Percentiles rank a stretch among this genome's conserved stretches.
phyloP scores from a whole-genome alignment of 352 stramenopile species.

The Blastocystis sp. region DNA sequence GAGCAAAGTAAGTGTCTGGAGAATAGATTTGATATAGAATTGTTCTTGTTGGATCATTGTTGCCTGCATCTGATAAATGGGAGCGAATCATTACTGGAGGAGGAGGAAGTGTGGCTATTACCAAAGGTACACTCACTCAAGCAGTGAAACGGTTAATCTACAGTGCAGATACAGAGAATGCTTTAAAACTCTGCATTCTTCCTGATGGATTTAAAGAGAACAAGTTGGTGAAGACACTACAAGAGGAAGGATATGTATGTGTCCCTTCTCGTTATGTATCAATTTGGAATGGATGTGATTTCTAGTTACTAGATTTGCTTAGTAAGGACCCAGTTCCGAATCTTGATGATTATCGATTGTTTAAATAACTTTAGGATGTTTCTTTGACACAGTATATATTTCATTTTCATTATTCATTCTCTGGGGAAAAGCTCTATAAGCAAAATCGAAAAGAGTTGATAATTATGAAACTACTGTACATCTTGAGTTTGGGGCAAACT shows the following conservation, averaged over 20 bases:
- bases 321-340: constrained; percentile 31
- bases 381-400: neutral
- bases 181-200: neutral
- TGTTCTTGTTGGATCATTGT: constrained; percentile 4
- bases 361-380: neutral
- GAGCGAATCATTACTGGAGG: neutral
- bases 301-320: constrained; percentile 34
- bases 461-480: constrained; percentile 46
- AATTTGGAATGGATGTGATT: neutral
- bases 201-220: neutral
- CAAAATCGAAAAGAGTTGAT: neutral
- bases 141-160: neutral
- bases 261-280: neutral
- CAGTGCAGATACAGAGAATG: neutral
- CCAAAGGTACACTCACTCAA: neutral
- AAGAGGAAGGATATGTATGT: neutral
- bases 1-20: neutral
- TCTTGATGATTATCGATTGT: constrained; percentile 8
- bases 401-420: too few species aligned
- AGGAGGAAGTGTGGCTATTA: neutral
- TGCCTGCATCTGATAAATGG: neutral
- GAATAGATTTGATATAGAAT: neutral
- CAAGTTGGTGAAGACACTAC: neutral
- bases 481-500: neutral
- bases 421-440: too few species aligned